Conservation (phyloP, 108 stramenopile species). For the Cyclostephanos invisitatus region DNA sequence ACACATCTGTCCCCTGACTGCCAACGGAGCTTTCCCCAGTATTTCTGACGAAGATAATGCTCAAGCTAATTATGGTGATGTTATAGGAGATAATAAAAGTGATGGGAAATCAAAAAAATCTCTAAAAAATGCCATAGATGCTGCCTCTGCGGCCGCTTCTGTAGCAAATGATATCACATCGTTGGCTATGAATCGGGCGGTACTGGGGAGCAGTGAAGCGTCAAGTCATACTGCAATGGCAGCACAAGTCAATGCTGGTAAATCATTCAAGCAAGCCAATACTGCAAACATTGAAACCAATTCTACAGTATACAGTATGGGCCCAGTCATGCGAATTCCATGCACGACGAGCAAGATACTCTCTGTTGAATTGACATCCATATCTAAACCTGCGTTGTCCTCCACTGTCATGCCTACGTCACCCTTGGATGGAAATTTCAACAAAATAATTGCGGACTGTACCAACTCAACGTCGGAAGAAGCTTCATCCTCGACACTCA, state of each 20-base stretch:
- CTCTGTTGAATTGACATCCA: slow-evolving; percentile 54
- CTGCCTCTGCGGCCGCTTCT: slow-evolving; percentile 54
- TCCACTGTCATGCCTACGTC: neutral
- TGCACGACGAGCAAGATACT: slow-evolving; percentile 63
- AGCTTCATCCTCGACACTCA: slow-evolving; percentile 48
- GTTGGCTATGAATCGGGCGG: slow-evolving; percentile 17
- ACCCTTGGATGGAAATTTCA: slow-evolving; percentile 3
- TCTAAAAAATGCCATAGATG: slow-evolving; percentile 60
- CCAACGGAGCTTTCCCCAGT: slow-evolving; percentile 20
- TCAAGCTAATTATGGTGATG: neutral
- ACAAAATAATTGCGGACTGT: slow-evolving; percentile 66
- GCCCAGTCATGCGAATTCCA: slow-evolving; percentile 46
- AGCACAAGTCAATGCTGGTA: neutral
- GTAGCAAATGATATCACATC: slow-evolving; percentile 22
- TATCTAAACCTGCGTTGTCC: slow-evolving; percentile 15
- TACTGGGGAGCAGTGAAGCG: neutral
- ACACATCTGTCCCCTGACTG: slow-evolving; percentile 61
- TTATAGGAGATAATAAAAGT: slow-evolving; percentile 37
- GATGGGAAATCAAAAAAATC: slow-evolving; percentile 11
- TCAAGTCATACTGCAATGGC: neutral
- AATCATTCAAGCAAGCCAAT: neutral
- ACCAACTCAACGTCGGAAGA: slow-evolving; percentile 57
- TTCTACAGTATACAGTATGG: neutral
- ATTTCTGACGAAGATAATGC: slow-evolving; percentile 24
- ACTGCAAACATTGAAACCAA: neutral